Evolutionary conservation across 2,329 filamentous ascomycete genomes (phyloP).

Genomic region (Pseudogymnoascus sp.): DNA sequence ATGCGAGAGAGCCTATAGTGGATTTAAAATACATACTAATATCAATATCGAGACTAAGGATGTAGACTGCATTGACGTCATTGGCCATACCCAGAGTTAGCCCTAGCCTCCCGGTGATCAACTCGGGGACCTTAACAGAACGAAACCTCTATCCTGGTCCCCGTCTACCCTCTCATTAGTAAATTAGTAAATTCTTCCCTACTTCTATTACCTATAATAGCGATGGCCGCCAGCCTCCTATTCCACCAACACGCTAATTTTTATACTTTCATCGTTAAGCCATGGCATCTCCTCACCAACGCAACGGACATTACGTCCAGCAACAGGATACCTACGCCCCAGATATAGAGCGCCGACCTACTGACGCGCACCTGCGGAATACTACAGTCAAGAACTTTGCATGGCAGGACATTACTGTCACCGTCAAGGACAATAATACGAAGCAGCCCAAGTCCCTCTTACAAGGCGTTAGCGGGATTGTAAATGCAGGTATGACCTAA

Average conservation of each 20-base stretch:
- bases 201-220: neutral
- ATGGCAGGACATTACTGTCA: conserved; percentile 60
- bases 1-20: neutral
- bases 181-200: neutral
- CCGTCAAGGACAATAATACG: conserved; percentile 61
- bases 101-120: neutral
- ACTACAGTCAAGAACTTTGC: conserved; percentile 53
- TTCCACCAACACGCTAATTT: neutral
- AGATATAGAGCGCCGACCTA: neutral
- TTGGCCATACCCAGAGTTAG: neutral
- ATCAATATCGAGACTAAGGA: neutral
- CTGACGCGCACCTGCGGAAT: conserved; percentile 45
- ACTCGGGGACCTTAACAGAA: neutral
- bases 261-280: neutral
- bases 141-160: neutral
- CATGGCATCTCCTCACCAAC: neutral
- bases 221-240: neutral
- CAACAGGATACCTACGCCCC: neutral
- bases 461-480: conserved; percentile 51
- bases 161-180: neutral
- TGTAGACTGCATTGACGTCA: neutral
- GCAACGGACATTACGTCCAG: neutral
- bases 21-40: neutral
- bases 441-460: conserved; percentile 56
- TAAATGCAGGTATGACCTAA: conserved; percentile 45